Base-by-base conservation (phyloP, 2,329 filamentous ascomycete species). In the Lecanicillium sp. region DNA sequence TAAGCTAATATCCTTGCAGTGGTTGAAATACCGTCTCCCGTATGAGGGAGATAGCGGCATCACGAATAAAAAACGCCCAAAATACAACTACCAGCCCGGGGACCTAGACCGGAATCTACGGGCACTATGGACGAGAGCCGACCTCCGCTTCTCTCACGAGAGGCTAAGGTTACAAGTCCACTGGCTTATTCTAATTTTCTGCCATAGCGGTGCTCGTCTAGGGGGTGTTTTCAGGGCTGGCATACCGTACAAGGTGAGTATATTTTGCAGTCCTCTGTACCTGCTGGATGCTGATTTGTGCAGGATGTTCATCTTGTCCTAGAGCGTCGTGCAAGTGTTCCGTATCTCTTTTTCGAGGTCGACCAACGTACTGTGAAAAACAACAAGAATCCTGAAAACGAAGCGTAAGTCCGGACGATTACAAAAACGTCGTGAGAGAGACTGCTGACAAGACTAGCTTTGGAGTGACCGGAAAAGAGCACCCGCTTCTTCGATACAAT, bases 401-500 rank as follows among this genome's bases (percentile, higher is more conserved):
- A 22, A 15, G 27, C 19, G 37, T 39, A 14, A 28, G 30, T 33
- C n/a, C 16, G 12, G 3, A 33, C n/a, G 9, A 6, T 13, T 25
- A 18, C 4, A 39, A 13, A 12, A 27, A n/a, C 17, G 22, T 5
- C 29, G n/a, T 13, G 3, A 27, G 37, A n/a, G n/a, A n/a, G n/a
- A n/a, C n/a, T n/a, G n/a, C 29, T 33, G 18, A 39, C 15, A 22
- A 13, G 25, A 9, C 15, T 13, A 39, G 37, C 12, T 39, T 33
- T 15, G 30, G 37, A 29, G 17, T 31, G 5, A 33, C 37, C 5
- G 15, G 37, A 5, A 30, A 25, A 39, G 37, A 39, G 37, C 30
- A 39, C n/a, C 20, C 16, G 20, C 17, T 33, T 19, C 20, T 39
- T 14, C 37, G 37, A 18, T 39, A 39, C 12, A 39, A 39, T 15